Evolutionary conservation across 2,329 filamentous ascomycete genomes (phyloP), one percentile per base, ranked within the genome.

Genomic region (Pseudonectria foliicola): DNA sequence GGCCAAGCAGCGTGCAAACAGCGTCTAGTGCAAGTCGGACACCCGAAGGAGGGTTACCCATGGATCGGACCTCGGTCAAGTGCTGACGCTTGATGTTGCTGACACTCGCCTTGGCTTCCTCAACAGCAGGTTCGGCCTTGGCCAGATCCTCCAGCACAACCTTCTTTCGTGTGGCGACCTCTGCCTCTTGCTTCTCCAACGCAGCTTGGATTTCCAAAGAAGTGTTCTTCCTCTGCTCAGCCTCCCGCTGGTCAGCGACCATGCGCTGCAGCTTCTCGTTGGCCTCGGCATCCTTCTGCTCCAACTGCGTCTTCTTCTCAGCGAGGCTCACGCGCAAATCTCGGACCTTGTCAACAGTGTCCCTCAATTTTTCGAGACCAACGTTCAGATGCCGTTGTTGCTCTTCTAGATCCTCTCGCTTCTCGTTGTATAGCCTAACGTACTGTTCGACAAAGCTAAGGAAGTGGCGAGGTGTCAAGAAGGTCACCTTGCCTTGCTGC

Each of bases 31-130:
- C 87, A 49, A 96, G 77, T 55, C 87, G 82, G 49, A 98, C 93
- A 70, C 88, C 87, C 48, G 80, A 73, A 7, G 92, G 92, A 6
- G 92, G 92, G 52, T 87, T 93, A 47, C 81, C 80, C 92, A 98
- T 96, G 46, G 90, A 95, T 56, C 92, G 80, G 33, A 98, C 90
- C 78, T 98, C 92, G 10, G 89, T 95, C 46, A 98, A 73, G 61
- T 98, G 92, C 59, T 95, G 88, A 56, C 85, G 80, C 70, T 96
- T 98, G 69, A 98, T 98, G 69, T 93, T 95, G 68, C 85, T 92
- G 61, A 98, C 93, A 64, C 89, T 95, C 59, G 88, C 86, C 67
- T 92, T 86, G 31, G 92, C 92, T 61, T 94, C 88, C 43, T 85
- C 67, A 35, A 98, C 92, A 31, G 92, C 92, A 7, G 92, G 92